Conservation (phyloP, 495 filamentous ascomycete genomes). For the Cetradonia linearis region DNA sequence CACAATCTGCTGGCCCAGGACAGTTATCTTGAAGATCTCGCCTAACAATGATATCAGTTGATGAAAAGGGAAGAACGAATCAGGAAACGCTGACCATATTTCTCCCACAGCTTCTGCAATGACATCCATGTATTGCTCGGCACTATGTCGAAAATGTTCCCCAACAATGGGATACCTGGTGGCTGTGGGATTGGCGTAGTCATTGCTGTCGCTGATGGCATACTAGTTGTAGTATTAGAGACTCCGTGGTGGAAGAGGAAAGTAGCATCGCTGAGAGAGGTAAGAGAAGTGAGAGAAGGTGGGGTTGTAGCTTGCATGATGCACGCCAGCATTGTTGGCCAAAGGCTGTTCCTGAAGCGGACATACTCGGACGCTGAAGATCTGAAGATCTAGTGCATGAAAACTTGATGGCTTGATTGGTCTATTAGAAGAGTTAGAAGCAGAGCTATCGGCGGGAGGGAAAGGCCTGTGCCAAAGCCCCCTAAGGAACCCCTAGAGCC, state of each 20-base stretch:
- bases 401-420: too few species aligned
- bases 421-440: too few species aligned
- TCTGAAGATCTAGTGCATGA: neutral
- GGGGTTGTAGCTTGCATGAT: neutral
- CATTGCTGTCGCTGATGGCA: constrained; percentile 25
- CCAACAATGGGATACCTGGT: constrained; percentile 54
- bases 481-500: neutral
- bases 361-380: neutral
- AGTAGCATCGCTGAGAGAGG: neutral
- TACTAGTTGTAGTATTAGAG: neutral
- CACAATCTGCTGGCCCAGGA: constrained; percentile 40
- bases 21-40: constrained; percentile 62
- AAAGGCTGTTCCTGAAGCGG: neutral
- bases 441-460: neutral
- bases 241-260: neutral
- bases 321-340: neutral
- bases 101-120: constrained; percentile 51
- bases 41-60: constrained; percentile 32
- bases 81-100: constrained; percentile 40
- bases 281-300: neutral
- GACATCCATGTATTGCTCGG: constrained; percentile 52
- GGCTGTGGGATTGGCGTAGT: constrained; percentile 50
- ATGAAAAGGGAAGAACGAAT: neutral
- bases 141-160: constrained; percentile 57
- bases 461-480: neutral